phyloP scores from a whole-genome alignment of 148 eudicot genomes.

The Nyssa sinensis region DNA sequence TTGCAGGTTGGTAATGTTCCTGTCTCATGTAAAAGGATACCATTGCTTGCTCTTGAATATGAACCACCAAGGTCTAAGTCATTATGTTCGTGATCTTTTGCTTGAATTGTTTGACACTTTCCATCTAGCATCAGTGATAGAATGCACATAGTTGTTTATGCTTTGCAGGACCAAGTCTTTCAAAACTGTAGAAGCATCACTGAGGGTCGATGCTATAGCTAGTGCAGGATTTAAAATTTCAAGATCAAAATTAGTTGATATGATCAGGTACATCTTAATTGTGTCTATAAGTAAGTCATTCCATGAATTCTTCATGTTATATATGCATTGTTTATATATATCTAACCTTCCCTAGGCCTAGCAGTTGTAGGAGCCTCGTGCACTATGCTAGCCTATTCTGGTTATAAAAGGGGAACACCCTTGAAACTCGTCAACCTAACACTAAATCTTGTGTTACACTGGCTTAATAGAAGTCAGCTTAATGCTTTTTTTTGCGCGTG shows the following conservation, averaged over 20 bases:
- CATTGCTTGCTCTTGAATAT: constrained; percentile 74
- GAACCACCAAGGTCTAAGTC: constrained; percentile 74
- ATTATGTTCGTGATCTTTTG: not conserved
- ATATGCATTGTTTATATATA: too few species aligned
- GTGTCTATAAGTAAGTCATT: not conserved
- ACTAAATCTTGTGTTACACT: too few species aligned
- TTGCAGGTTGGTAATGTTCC: constrained; percentile 83
- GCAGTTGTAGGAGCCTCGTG: too few species aligned
- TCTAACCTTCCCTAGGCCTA: too few species aligned
- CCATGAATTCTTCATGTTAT: too few species aligned
- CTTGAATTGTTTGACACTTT: not conserved
- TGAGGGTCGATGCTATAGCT: constrained; percentile 83
- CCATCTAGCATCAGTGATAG: not conserved
- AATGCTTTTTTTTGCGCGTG: too few species aligned
- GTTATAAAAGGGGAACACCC: too few species aligned
- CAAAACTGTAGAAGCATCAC: constrained; percentile 79
- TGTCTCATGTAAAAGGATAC: constrained; percentile 68
- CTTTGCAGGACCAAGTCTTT: constrained; percentile 62
- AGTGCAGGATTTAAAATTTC: constrained; percentile 96
- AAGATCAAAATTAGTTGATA: constrained; percentile 72
- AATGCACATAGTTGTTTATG: constrained; percentile 1
- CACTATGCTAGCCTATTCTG: too few species aligned
- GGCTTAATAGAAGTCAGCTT: too few species aligned
- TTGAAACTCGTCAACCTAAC: too few species aligned
- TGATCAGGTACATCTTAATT: constrained; percentile 55